Base-by-base conservation (phyloP, 305 asterid genomes). In the Salvia sclarea region DNA sequence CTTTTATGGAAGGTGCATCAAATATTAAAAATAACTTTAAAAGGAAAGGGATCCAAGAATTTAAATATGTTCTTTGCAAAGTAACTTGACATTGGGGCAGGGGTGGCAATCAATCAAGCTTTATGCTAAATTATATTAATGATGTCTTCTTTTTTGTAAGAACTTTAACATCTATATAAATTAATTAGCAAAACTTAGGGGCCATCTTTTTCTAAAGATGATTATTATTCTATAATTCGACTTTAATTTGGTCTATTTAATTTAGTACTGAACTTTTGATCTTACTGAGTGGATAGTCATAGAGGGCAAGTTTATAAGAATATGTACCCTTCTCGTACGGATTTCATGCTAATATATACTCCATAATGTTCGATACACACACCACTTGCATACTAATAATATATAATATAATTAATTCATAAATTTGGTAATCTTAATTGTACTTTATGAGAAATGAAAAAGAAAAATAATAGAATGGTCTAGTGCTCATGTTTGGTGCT, bases 271-370 rank as follows among this genome's bases (percentile, higher is more conserved):
- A 71, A 70, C 64, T 78, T 78, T 79, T 76, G 75, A 76, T 64
- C 66, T 71, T 60, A 59, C 37, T 75, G 75, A 75, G 69, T 72
- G 66, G 67, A 48, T 70, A 54, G 69, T 73, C 52, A 75, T 41
- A 18, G 45, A 44, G 68, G 33, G 56, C 45, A 68, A 78, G 64
- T 67, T 72, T 65, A 69, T 70, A 59, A 62, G 76, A 79, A 79
- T 75, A 69, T 65, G 79, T 76, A 60, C 77, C 81, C 53, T 41
- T 67, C 14, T 75, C 63, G 91, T 85, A 79, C 86, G 88, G 91
- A 79, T 38, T 61, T 74, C 59, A 44, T 70, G 72, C 20, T n/a
- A 38, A 53, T 61, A 38, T n/a, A n/a, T n/a, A n/a, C n/a, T n/a
- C n/a, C n/a, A n/a, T 38, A 37, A 22, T 58, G 17, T 28, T 28